Evolutionary conservation across 441 rosid genomes (phyloP).

Genomic region (Metrosideros polymorpha): DNA sequence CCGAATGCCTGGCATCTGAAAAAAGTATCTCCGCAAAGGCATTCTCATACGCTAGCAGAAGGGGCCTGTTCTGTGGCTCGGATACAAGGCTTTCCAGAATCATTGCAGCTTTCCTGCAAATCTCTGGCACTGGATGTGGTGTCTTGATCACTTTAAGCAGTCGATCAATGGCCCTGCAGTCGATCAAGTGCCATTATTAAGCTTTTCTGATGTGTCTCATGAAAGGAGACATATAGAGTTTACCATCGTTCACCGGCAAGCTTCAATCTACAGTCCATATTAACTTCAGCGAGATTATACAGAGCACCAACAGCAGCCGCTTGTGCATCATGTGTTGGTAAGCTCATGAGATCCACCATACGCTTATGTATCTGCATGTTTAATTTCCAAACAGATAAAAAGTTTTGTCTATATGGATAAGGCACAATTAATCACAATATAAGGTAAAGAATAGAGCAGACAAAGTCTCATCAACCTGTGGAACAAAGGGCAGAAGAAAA

Average conservation of each 20-base stretch:
- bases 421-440: neutral
- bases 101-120: conserved; percentile 93
- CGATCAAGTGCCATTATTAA: neutral
- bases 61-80: conserved; percentile 79
- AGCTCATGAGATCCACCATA: conserved; percentile 76
- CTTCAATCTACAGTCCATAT: conserved; percentile 94
- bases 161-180: conserved; percentile 84
- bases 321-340: conserved; percentile 75
- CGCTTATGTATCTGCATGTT: conserved; percentile 76
- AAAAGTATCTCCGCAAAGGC: conserved; percentile 84
- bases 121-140: conserved; percentile 92
- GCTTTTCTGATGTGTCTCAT: neutral
- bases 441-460: neutral
- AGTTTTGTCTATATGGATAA: neutral
- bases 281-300: conserved; percentile 84
- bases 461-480: conserved; percentile 39
- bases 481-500: conserved; percentile 78
- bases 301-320: conserved; percentile 96
- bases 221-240: neutral
- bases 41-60: conserved; percentile 73
- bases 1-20: conserved; percentile 74
- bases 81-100: conserved; percentile 81
- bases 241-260: conserved; percentile 95
- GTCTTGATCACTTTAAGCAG: conserved; percentile 69
- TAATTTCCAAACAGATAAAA: neutral